Evolutionary conservation across 2,329 filamentous ascomycete species (phyloP).

Genomic region (Fusarium virguliforme): DNA sequence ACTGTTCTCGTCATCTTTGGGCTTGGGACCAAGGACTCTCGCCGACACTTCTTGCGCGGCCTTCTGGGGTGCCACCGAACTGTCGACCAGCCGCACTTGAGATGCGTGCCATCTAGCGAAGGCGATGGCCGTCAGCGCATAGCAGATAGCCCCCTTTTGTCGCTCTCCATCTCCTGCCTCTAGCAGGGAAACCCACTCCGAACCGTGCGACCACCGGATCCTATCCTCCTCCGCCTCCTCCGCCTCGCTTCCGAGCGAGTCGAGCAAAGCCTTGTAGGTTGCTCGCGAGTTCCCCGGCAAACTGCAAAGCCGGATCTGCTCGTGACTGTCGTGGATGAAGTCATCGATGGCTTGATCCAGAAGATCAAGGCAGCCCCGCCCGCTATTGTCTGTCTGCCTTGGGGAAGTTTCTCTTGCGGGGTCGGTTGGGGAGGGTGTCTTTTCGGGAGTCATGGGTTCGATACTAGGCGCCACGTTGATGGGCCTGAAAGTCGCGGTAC

Average conservation of each 20-base stretch:
- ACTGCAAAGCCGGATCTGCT: neutral
- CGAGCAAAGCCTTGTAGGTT: neutral
- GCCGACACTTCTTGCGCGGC: neutral
- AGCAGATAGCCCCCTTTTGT: neutral
- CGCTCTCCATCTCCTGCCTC: neutral
- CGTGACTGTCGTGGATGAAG: neutral
- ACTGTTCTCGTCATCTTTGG: constrained; percentile 8
- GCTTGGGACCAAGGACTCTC: constrained; percentile 13
- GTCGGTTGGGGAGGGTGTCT: too few species aligned
- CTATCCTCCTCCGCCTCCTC: too few species aligned
- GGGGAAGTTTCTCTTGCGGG: too few species aligned
- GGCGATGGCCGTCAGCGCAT: constrained; percentile 2
- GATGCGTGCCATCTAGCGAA: constrained; percentile 5
- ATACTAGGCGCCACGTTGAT: too few species aligned
- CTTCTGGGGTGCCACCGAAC: neutral
- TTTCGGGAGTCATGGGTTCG: too few species aligned
- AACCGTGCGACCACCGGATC: neutral
- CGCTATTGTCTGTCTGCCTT: neutral
- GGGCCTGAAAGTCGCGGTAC: too few species aligned
- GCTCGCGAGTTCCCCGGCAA: neutral
- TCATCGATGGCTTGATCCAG: neutral
- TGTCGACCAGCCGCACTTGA: neutral
- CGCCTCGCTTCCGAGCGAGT: neutral
- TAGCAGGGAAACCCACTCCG: neutral
- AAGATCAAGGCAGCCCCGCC: neutral